These are phyloP conservation scores for Pseudohyphozyma bogoriensis DNA, from an alignment of 768 basidiomycete species.

Conservation along the genomic window DNA sequence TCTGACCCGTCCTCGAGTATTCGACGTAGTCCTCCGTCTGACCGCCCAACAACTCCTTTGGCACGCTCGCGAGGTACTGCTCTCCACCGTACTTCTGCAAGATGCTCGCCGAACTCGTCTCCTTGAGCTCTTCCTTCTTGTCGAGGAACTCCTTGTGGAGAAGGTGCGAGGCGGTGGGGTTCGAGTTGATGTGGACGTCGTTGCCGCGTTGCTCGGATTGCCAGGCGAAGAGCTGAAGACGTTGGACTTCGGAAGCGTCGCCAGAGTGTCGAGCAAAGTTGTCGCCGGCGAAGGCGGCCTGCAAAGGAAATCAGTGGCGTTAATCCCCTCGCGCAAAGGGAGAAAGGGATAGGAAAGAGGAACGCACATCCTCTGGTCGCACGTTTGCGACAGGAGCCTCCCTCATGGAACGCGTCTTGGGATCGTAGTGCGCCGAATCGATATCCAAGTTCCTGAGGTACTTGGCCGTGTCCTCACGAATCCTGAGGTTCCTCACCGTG, in stretches of 20 bases:
- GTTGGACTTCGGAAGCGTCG: conserved; percentile 82
- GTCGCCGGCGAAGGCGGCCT: conserved; percentile 90
- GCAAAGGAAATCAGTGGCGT: conserved; percentile 6
- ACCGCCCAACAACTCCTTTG: conserved; percentile 82
- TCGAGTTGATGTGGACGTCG: conserved; percentile 89
- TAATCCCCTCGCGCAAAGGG: no score
- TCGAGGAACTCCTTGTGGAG: conserved; percentile 80
- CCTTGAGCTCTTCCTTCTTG: conserved; percentile 85
- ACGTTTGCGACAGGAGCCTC: conserved; percentile 76
- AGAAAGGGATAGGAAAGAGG: neutral
- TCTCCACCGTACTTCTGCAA: conserved; percentile 89
- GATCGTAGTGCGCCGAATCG: conserved; percentile 94
- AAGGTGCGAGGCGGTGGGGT: conserved; percentile 89
- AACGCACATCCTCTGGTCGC: conserved; percentile 73
- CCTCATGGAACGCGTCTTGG: conserved; percentile 98
- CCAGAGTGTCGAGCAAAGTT: conserved; percentile 88
- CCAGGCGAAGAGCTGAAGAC: conserved; percentile 94
- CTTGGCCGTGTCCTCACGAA: conserved; percentile 97
- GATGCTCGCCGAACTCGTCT: conserved; percentile 77
- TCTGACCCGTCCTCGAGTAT: conserved; percentile 81
- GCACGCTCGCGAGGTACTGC: conserved; percentile 77
- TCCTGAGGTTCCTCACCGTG: conserved; percentile 94
- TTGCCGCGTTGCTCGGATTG: conserved; percentile 85
- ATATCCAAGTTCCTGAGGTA: conserved; percentile 94
- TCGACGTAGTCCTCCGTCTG: conserved; percentile 97